Percentiles rank a stretch among this genome's conserved stretches.
These are phyloP conservation scores for Trichodelitschia bisporula DNA, from an alignment of 495 filamentous ascomycete species.

Conservation along the genomic window DNA sequence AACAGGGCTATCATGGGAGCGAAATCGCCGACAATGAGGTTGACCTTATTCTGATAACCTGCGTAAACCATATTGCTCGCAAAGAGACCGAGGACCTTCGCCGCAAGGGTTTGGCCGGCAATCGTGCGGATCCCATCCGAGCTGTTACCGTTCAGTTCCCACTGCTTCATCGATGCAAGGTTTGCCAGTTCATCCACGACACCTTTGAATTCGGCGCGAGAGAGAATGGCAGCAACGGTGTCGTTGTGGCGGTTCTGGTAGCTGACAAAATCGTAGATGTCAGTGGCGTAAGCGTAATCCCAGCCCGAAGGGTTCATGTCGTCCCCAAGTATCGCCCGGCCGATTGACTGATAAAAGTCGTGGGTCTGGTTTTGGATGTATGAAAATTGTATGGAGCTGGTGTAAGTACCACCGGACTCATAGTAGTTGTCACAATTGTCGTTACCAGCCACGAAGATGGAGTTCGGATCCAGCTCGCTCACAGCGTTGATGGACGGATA, in stretches of 20 bases:
- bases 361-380: constrained; percentile 16
- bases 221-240: constrained; percentile 25
- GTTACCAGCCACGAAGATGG: constrained; percentile 29
- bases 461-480: constrained; percentile 24
- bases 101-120: constrained; percentile 38
- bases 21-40: constrained; percentile 42
- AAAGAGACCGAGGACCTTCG: constrained; percentile 33
- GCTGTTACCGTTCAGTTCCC: constrained; percentile 28
- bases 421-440: constrained; percentile 25
- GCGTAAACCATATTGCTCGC: constrained; percentile 15
- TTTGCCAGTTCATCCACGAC: constrained; percentile 29
- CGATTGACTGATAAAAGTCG: constrained; percentile 27
- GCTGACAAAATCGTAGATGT: constrained; percentile 50
- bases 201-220: constrained; percentile 8
- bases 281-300: constrained; percentile 29
- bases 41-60: constrained; percentile 24
- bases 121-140: constrained; percentile 31
- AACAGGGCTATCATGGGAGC: constrained; percentile 25
- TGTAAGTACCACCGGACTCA: constrained; percentile 17
- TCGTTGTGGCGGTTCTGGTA: constrained; percentile 45
- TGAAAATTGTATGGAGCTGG: constrained; percentile 16
- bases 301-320: constrained; percentile 11
- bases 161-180: constrained; percentile 39
- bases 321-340: constrained; percentile 6
- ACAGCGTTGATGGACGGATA: constrained; percentile 36